Conservation (phyloP, 2,329 filamentous ascomycete species). For the Cordyceps farinosa region DNA sequence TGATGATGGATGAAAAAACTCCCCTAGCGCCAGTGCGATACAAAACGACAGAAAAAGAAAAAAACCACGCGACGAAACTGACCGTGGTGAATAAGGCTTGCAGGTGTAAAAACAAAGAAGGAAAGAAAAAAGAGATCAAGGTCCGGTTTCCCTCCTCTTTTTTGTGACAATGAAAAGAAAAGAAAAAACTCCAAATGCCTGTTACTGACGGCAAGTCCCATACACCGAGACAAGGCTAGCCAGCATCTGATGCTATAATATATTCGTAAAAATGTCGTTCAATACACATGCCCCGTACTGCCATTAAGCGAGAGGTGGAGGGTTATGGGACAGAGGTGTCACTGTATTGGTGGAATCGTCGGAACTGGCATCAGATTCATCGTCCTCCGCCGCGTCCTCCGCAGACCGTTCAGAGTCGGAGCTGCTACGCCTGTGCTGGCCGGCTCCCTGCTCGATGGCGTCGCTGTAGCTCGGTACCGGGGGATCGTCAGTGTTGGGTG, state of each 20-base stretch:
- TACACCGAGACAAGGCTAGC: neutral
- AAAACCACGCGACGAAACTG: neutral
- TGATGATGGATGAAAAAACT: neutral
- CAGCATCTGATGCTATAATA: constrained; percentile 14
- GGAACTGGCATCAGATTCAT: neutral
- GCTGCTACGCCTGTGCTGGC: constrained; percentile 12
- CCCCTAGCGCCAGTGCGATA: constrained; percentile 12
- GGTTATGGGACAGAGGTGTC: constrained; percentile 7
- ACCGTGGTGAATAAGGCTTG: constrained; percentile 2
- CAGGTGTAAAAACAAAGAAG: neutral
- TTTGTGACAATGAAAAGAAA: neutral
- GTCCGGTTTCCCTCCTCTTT: neutral
- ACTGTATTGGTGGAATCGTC: constrained; percentile 17
- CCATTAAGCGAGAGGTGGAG: neutral
- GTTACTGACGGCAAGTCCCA: neutral
- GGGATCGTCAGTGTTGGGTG: constrained; percentile 38
- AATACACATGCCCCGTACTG: neutral
- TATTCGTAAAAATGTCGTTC: constrained; percentile 17
- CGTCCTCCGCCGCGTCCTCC: neutral
- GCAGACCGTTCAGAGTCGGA: constrained; percentile 7
- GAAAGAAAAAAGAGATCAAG: neutral
- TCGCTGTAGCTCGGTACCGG: constrained; percentile 83
- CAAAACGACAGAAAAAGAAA: neutral
- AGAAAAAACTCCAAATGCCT: neutral
- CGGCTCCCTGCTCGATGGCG: constrained; percentile 55